phyloP scores from a whole-genome alignment of 257 asterid species.

The Nyctanthes arbortristis region DNA sequence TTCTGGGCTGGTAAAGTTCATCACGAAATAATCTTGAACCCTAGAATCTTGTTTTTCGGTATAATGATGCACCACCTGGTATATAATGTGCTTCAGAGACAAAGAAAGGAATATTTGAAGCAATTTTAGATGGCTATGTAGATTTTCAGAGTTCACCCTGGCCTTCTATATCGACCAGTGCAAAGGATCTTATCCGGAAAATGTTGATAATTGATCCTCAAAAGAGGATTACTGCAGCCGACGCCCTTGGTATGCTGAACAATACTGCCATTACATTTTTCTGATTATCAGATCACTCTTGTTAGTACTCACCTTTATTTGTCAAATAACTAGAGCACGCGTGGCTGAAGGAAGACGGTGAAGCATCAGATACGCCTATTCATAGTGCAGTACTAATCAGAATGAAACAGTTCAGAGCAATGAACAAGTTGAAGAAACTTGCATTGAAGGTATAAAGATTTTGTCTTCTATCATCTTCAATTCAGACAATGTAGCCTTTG shows the following conservation, averaged over 20 bases:
- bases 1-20: slow-evolving; percentile 61
- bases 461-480: neutral
- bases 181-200: slow-evolving; percentile 68
- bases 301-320: neutral
- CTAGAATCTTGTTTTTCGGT: neutral
- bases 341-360: slow-evolving; percentile 89
- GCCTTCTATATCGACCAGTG: slow-evolving; percentile 58
- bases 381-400: slow-evolving; percentile 80
- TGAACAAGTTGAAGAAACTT: slow-evolving; percentile 89
- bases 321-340: slow-evolving; percentile 66
- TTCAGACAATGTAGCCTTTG: neutral
- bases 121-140: slow-evolving; percentile 42
- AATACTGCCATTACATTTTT: neutral
- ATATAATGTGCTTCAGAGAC: slow-evolving; percentile 37
- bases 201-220: slow-evolving; percentile 53
- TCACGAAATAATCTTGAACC: neutral
- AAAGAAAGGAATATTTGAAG: slow-evolving; percentile 59
- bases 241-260: slow-evolving; percentile 50
- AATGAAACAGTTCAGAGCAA: slow-evolving; percentile 89
- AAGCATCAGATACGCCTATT: slow-evolving; percentile 84
- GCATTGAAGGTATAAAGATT: slow-evolving; percentile 67
- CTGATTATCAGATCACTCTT: too few species aligned
- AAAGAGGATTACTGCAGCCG: slow-evolving; percentile 57
- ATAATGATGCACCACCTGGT: neutral
- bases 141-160: slow-evolving; percentile 55